Evolutionary conservation across 1,284 basidiomycete genomes (phyloP).

Genomic region (Uromyces viciae-fabae): DNA sequence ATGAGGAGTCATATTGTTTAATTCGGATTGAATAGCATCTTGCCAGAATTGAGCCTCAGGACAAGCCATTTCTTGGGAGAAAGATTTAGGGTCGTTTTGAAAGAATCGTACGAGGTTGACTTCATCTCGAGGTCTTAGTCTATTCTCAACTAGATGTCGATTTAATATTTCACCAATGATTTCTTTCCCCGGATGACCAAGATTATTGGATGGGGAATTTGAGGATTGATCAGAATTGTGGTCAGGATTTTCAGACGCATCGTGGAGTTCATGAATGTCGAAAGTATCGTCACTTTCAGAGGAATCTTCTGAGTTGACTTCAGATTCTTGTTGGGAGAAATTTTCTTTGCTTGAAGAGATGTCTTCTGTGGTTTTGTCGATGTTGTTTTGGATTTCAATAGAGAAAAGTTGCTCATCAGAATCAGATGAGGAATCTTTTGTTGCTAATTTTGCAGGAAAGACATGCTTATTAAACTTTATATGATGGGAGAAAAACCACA

Average conservation of each 20-base stretch:
- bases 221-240: no score
- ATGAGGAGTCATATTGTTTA: background rate
- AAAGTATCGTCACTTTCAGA: background rate
- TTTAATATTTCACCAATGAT: background rate
- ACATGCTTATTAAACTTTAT: slow-evolving; percentile 1
- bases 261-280: no score
- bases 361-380: no score
- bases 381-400: no score
- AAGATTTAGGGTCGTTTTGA: background rate
- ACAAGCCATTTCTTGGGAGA: background rate
- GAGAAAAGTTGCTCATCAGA: no score
- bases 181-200: no score
- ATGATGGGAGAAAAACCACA: background rate
- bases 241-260: no score
- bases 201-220: no score
- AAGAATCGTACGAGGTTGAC: background rate
- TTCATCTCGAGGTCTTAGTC: background rate
- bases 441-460: no score
- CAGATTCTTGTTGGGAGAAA: no score
- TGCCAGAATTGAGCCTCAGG: background rate
- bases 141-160: background rate
- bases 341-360: background rate
- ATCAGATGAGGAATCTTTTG: no score
- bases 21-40: background rate
- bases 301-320: no score